Base-by-base conservation (phyloP, 192 early-diverging fungal genomes). In the Coemansia sp. region DNA sequence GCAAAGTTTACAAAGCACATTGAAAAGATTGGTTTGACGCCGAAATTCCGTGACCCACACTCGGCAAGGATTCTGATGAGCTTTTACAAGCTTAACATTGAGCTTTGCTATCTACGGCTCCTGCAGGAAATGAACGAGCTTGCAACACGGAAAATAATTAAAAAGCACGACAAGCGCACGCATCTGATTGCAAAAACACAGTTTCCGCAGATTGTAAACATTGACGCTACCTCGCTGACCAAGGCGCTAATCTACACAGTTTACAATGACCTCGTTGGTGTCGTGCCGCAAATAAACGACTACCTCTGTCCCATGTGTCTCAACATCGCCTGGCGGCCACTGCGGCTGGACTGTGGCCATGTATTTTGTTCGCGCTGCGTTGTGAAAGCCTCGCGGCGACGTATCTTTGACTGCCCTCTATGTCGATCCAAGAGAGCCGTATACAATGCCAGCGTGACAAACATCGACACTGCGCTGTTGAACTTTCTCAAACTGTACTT, bases 131-230 rank as follows among this genome's bases (percentile, higher is more conserved):
- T 93, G 69, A 95, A 95, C 74, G 86, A 87, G 57, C 86, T 83
- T 54, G 92, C 93, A 0, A 88, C 91, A 68, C 85, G 85, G 43
- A 95, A 95, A 71, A 94, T 95, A 38, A 72, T 95, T 40, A 95
- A 95, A 73, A 95, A 95, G 73, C 93, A 95, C 70, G 93, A 95
- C 71, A 95, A 95, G 71, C 86, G 88, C 21, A 93, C 90, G 10
- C 87, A 88, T 23, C 72, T 95, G 54, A 66, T 79, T 2, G 86
- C 87, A 54, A 77, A 72, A 58, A 68, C 68, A 16, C 69, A 75
- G 68, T 85, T 85, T n/a, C 78, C 79, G 12, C 71, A 72, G 60
- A 48, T 82, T 9, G 40, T 79, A 16, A 68, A 71, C 52, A 68
- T 78, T 44, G 74, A 75, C 54, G 64, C 73, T 0, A 61, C 76